Evolutionary conservation across 495 filamentous ascomycete genomes (phyloP).

Genomic region (Aspergillus affinis): DNA sequence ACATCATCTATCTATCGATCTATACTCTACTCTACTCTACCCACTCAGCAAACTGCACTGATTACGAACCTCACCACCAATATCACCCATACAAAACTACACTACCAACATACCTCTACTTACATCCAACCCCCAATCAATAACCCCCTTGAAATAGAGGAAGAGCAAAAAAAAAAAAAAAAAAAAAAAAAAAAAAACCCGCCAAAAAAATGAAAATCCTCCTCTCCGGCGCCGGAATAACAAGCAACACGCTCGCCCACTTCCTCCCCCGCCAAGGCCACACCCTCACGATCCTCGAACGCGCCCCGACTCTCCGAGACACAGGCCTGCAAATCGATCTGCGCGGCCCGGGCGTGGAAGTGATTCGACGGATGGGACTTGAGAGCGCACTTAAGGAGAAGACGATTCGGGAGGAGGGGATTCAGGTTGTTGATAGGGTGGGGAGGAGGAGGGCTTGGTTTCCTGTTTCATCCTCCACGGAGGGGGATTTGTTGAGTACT

Average conservation of each 20-base stretch:
- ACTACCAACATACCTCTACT: no score
- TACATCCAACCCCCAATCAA: no score
- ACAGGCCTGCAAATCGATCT: slow-evolving; percentile 42
- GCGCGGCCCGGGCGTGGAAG: slow-evolving; percentile 35
- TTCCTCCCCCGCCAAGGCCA: slow-evolving; percentile 35
- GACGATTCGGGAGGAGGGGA: slow-evolving; percentile 31
- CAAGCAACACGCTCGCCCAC: slow-evolving; percentile 39
- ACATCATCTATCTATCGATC: no score
- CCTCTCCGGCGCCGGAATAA: slow-evolving; percentile 46
- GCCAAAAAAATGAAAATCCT: slow-evolving; percentile 41
- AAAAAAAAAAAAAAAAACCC: no score
- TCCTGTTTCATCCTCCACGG: slow-evolving; percentile 25
- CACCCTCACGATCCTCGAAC: slow-evolving; percentile 41
- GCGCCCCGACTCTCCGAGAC: slow-evolving; percentile 30
- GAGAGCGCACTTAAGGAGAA: slow-evolving; percentile 23
- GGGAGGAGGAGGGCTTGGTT: slow-evolving; percentile 29
- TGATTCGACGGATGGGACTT: slow-evolving; percentile 41
- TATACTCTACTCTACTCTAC: no score
- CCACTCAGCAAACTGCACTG: no score
- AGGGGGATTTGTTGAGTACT: no score
- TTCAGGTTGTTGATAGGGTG: slow-evolving; percentile 31
- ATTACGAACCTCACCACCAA: no score
- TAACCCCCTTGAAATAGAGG: no score
- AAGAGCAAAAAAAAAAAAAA: no score
- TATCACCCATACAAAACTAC: no score